Evolutionary conservation across 331 rosid genomes (phyloP), one percentile per base, ranked within the genome.

Genomic region (Rhamnella rubrinervis): DNA sequence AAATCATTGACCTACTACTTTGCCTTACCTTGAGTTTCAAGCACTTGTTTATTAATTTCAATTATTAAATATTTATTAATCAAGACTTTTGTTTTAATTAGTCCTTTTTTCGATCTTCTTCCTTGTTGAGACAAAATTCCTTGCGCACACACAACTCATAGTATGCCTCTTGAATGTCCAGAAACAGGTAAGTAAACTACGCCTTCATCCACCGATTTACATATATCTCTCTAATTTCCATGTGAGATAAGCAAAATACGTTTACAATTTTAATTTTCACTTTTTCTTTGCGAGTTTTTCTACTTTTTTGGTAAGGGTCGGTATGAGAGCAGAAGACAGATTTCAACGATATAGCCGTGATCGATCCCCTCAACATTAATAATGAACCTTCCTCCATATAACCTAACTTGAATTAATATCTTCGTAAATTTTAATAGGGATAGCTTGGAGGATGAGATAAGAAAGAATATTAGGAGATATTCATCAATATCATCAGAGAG

Each of bases 151-250:
- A 59, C 44, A 47, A 38, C 23, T 23, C 66, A n/a, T 83, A 71
- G 76, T 79, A 82, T 77, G 89, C 81, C 80, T 83, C 81, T 81
- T 83, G 90, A 80, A 85, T 82, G 82, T 80, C 89, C 82, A 78
- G 80, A 81, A 71, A 83, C 77, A 81, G 96, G 97, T 86, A 83
- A 66, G 1, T 6, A 53, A 74, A 74, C 31, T 55, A 70, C 60
- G 39, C 35, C 35, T 31, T 31, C 35, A 31, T 31, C 35, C 35
- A 31, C 35, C 35, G 35, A 31, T 31, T 31, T 31, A 31, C 35
- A 31, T 31, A 31, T 4, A 31, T 31, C 35, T 31, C 46, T 76
- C 71, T 66, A 66, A 21, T 26, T 60, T 64, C 61, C 71, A 41
- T 58, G 14, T 68, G 55, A 35, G 37, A 31, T 31, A 31, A 31